Evolutionary conservation across 2,329 filamentous ascomycete genomes (phyloP).

Genomic region (Diaporthe amygdali): DNA sequence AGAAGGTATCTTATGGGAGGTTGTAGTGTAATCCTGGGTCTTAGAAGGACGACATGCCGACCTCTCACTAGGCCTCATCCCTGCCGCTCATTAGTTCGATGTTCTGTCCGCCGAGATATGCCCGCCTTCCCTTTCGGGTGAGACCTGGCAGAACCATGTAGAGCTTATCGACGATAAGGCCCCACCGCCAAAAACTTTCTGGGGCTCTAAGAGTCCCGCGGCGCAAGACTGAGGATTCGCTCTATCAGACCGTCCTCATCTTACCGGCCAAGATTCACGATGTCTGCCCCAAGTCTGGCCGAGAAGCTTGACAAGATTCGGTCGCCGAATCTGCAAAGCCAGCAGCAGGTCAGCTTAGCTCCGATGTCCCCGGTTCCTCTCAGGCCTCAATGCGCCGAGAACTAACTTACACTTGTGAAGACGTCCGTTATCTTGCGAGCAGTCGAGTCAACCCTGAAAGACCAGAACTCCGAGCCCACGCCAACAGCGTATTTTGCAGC

Average conservation of each 20-base stretch:
- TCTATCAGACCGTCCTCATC: not conserved
- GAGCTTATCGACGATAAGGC: conserved; percentile 23
- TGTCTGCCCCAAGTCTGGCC: conserved; percentile 65
- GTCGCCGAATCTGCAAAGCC: conserved; percentile 93
- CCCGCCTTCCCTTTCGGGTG: not conserved
- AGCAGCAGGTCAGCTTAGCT: conserved; percentile 74
- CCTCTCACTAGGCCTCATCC: too few relatives aligned
- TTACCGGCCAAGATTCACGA: conserved; percentile 34
- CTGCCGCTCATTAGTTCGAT: not conserved
- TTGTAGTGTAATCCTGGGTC: too few relatives aligned
- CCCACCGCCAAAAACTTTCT: conserved; percentile 25
- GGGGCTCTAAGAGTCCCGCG: not conserved
- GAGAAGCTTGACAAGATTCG: conserved; percentile 98
- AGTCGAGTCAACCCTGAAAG: conserved; percentile 89
- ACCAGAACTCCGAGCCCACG: conserved; percentile 82
- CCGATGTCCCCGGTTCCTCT: conserved; percentile 23
- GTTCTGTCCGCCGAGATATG: not conserved
- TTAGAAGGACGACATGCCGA: too few relatives aligned
- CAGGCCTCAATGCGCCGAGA: conserved; percentile 29
- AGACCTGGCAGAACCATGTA: not conserved
- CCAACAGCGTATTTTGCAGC: conserved; percentile 95
- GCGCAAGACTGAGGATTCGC: not conserved
- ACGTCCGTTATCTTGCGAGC: conserved; percentile 86
- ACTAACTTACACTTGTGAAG: conserved; percentile 46
- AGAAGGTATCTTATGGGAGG: too few relatives aligned